A percentile compares a stretch with the other conserved stretches of the same genome.
Conservation (phyloP, 1,284 basidiomycete species). For the Trametes sp. region DNA sequence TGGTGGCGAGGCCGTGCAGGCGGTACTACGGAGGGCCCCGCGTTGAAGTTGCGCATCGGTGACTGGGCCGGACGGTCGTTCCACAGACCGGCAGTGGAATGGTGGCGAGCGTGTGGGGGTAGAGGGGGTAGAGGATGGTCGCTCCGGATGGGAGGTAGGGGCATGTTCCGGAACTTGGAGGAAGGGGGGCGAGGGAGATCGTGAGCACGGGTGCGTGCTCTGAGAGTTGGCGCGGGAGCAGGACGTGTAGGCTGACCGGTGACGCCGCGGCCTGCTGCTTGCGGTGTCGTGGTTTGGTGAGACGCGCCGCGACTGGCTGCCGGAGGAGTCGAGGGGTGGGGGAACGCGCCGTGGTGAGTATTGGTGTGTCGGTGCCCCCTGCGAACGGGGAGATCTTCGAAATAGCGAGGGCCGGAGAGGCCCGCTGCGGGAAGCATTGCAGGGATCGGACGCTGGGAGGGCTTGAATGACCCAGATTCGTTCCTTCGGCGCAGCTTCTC, state of each 20-base stretch:
- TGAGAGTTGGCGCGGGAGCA: neutral
- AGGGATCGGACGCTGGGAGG: neutral
- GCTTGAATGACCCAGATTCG: neutral
- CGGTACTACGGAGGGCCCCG: neutral
- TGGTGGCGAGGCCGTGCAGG: neutral
- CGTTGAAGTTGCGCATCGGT: neutral
- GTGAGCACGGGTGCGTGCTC: neutral
- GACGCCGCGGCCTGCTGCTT: too few species aligned
- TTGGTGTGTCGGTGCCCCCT: neutral
- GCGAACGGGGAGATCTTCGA: neutral
- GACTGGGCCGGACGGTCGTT: neutral
- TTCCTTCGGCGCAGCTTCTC: neutral
- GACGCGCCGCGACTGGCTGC: neutral
- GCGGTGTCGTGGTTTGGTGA: neutral
- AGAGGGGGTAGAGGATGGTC: neutral
- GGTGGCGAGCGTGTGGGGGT: neutral
- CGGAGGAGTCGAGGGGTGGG: neutral
- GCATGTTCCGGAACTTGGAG: conserved; percentile 1
- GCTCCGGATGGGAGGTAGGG: neutral
- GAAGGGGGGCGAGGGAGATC: neutral
- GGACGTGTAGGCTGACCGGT: neutral
- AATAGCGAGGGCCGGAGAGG: neutral
- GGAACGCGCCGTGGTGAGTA: neutral
- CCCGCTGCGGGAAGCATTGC: neutral
- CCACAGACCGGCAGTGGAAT: neutral